Conservation (phyloP, 306 rosid genomes). For the Hippophae gyantsensis region DNA sequence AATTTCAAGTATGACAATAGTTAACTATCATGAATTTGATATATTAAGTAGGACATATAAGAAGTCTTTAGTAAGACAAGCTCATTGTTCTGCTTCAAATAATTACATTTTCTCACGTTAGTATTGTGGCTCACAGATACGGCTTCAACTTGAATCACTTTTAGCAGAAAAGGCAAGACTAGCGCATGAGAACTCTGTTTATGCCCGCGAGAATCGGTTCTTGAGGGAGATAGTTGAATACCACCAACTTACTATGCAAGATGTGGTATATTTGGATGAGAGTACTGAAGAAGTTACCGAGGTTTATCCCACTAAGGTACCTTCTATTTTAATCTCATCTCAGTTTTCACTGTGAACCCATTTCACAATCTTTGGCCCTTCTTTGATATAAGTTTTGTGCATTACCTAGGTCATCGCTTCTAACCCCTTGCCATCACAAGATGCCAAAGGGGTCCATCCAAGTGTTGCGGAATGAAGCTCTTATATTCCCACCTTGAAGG, state of each 20-base stretch:
- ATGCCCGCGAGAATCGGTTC: conserved; percentile 86
- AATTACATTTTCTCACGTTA: conserved; percentile 9
- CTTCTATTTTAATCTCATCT: not conserved
- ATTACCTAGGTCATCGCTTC: conserved; percentile 11
- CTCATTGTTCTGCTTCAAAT: not conserved
- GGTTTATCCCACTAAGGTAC: conserved; percentile 49
- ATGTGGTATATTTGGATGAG: conserved; percentile 78
- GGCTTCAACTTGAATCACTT: conserved; percentile 88
- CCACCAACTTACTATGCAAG: conserved; percentile 95
- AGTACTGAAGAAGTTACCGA: conserved; percentile 82
- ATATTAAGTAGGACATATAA: not conserved
- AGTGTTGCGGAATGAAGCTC: not conserved
- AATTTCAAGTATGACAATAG: no score
- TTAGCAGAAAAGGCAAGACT: conserved; percentile 86
- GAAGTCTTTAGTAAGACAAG: not conserved
- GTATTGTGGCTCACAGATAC: conserved; percentile 46
- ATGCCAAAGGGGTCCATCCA: conserved; percentile 10
- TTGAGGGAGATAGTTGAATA: conserved; percentile 91
- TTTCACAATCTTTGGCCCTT: not conserved
- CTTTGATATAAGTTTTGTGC: not conserved
- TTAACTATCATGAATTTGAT: not conserved
- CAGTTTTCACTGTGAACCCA: not conserved
- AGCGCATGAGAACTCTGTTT: conserved; percentile 77
- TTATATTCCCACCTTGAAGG: not conserved
- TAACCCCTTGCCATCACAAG: conserved; percentile 8